Percentiles rank a stretch among this genome's conserved stretches.
These are phyloP conservation scores for Hanseniaspora uvarum DNA, from an alignment of 1,139 yeast species.

Conservation along the genomic window DNA sequence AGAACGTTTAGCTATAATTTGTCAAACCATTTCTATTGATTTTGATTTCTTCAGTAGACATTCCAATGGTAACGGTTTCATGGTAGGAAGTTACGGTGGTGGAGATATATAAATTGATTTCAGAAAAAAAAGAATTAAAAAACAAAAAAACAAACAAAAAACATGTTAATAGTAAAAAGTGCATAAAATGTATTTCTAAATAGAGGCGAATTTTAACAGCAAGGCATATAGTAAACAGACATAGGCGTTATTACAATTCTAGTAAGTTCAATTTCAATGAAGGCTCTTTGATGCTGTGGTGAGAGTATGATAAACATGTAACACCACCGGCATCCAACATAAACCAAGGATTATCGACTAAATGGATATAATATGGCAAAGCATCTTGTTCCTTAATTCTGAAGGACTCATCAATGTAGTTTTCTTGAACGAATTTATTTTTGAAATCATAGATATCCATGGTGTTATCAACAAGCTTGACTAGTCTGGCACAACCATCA, in stretches of 20 bases:
- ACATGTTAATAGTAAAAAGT: background rate
- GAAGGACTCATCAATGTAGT: constrained; percentile 28
- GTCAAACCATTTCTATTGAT: constrained; percentile 83
- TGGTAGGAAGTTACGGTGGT: constrained; percentile 24
- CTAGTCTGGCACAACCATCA: constrained; percentile 11
- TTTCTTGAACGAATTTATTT: constrained; percentile 20
- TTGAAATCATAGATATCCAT: constrained; percentile 1
- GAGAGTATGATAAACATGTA: constrained; percentile 85
- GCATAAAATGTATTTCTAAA: background rate
- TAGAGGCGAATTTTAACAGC: no score
- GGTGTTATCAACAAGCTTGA: background rate
- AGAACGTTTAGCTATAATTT: constrained; percentile 75
- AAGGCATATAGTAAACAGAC: no score
- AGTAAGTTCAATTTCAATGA: constrained; percentile 54
- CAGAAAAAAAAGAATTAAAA: background rate
- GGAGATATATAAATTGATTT: background rate
- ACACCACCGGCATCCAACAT: constrained; percentile 91
- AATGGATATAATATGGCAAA: constrained; percentile 27
- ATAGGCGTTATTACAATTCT: constrained; percentile 22
- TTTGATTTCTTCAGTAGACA: constrained; percentile 92
- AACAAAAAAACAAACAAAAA: no score
- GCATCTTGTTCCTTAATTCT: constrained; percentile 31
- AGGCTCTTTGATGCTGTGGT: constrained; percentile 73
- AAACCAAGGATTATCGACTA: constrained; percentile 57
- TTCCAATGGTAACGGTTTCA: constrained; percentile 42